Percentiles rank a stretch among this genome's conserved stretches.
phyloP scores from a whole-genome alignment of 345 rosid species.

The Linum tenue region DNA sequence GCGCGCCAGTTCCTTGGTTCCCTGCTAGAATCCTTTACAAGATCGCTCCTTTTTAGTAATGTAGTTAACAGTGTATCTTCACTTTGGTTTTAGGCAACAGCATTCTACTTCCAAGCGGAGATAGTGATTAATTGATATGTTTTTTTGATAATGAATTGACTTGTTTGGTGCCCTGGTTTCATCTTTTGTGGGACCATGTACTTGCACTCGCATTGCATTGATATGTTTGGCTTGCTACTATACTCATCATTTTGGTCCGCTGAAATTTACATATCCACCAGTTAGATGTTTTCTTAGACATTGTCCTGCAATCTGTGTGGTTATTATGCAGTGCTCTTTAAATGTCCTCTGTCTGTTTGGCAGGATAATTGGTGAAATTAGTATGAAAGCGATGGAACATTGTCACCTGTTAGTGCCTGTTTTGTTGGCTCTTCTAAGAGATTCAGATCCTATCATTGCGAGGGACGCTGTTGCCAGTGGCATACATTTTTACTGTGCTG shows the following conservation, averaged over 20 bases:
- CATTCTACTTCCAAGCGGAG: background rate
- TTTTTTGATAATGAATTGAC: too few species aligned
- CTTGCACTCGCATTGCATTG: too few species aligned
- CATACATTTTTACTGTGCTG: slow-evolving; percentile 44
- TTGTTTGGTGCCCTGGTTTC: too few species aligned
- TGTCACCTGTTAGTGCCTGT: slow-evolving; percentile 47
- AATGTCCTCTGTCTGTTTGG: slow-evolving; percentile 16
- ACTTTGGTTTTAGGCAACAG: background rate
- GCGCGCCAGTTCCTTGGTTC: background rate
- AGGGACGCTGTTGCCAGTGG: slow-evolving; percentile 58
- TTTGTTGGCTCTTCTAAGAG: slow-evolving; percentile 50
- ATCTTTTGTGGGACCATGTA: background rate
- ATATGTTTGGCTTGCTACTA: too few species aligned
- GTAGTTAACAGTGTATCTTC: background rate
- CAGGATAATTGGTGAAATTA: slow-evolving; percentile 80
- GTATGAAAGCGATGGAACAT: slow-evolving; percentile 55
- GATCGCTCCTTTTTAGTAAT: background rate
- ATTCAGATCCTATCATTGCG: slow-evolving; percentile 49
- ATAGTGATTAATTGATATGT: background rate
- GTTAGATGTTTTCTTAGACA: background rate
- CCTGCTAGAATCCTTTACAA: background rate
- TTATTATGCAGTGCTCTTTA: background rate
- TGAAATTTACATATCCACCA: too few species aligned
- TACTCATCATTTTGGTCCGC: too few species aligned
- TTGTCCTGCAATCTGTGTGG: background rate